A percentile compares a stretch with the other conserved stretches of the same genome.
Evolutionary conservation across 2,329 filamentous ascomycete genomes (phyloP).

Genomic region (Ceratocystis papillata): DNA sequence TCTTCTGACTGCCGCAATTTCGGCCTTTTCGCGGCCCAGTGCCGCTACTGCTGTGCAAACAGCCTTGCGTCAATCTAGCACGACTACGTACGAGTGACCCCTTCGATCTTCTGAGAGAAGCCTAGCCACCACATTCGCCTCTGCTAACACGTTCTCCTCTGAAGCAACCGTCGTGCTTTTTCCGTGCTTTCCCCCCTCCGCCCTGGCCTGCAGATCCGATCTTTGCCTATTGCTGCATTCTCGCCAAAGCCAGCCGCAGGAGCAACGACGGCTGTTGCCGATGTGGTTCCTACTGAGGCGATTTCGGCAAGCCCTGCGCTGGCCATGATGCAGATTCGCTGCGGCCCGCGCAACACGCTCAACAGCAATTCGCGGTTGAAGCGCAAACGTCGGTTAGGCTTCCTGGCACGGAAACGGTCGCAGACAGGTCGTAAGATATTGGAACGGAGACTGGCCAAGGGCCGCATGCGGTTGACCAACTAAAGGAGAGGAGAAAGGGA

Average conservation of each 20-base stretch:
- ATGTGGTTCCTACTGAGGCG: constrained; percentile 38
- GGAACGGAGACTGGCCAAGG: constrained; percentile 43
- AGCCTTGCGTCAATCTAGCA: constrained; percentile 18
- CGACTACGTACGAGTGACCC: constrained; percentile 17
- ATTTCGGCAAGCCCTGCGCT: constrained; percentile 46
- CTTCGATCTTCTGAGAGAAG: not conserved
- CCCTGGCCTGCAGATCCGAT: constrained; percentile 19
- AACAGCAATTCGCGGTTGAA: constrained; percentile 43
- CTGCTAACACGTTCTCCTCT: constrained; percentile 3
- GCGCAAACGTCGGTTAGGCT: constrained; percentile 50
- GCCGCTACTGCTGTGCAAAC: constrained; percentile 11
- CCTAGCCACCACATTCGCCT: not conserved
- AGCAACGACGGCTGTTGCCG: constrained; percentile 28
- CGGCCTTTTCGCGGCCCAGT: constrained; percentile 12
- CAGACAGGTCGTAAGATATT: constrained; percentile 45
- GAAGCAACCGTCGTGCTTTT: constrained; percentile 17
- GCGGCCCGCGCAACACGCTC: constrained; percentile 49
- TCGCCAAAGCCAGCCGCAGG: constrained; percentile 15
- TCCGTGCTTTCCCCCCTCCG: constrained; percentile 21
- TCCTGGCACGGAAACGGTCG: constrained; percentile 41
- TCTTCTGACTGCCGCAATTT: constrained; percentile 16
- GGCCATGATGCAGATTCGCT: constrained; percentile 43
- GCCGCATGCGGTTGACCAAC: constrained; percentile 31
- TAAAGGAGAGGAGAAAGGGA: not conserved
- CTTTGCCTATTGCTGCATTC: constrained; percentile 20